phyloP scores from a whole-genome alignment of 1,284 basidiomycete species.

The Phellopilus nigrolimitatus region DNA sequence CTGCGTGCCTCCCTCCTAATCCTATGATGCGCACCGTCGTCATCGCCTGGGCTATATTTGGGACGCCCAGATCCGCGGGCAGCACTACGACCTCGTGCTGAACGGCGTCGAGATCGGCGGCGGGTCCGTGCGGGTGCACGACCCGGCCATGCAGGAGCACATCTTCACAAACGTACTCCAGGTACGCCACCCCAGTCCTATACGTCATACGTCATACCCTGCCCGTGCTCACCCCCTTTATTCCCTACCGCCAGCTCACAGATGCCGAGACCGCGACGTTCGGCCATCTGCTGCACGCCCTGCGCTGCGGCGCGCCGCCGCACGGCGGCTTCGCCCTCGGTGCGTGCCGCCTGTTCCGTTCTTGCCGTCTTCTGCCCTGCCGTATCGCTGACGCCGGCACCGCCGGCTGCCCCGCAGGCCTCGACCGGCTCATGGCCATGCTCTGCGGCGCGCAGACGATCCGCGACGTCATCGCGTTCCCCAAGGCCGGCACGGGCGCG shows the following conservation, averaged over 20 bases:
- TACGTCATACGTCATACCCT: conserved; percentile 1
- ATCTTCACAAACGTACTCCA: conserved; percentile 77
- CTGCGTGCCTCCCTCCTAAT: neutral
- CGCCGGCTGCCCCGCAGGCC: conserved; percentile 46
- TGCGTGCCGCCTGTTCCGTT: conserved; percentile 30
- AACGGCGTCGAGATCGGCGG: conserved; percentile 94
- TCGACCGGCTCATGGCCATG: conserved; percentile 89
- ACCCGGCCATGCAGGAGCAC: conserved; percentile 78
- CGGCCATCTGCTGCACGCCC: conserved; percentile 78
- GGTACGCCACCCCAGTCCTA: conserved; percentile 39
- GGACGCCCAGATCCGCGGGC: conserved; percentile 79
- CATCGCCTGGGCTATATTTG: neutral
- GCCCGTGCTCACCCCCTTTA: conserved; percentile 11
- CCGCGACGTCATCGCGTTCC: conserved; percentile 94
- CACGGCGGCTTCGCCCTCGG: conserved; percentile 95
- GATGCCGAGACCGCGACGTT: conserved; percentile 74
- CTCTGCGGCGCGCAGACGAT: conserved; percentile 82
- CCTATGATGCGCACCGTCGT: neutral
- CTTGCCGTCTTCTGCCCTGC: conserved; percentile 4
- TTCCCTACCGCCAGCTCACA: conserved; percentile 48
- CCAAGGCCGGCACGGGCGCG: conserved; percentile 80
- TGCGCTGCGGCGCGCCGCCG: conserved; percentile 87
- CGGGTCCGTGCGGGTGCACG: conserved; percentile 90
- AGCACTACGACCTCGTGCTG: conserved; percentile 97
- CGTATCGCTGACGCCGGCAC: neutral